Base-by-base conservation (phyloP, 2,329 filamentous ascomycete species). In the Drechslerella dactyloides region DNA sequence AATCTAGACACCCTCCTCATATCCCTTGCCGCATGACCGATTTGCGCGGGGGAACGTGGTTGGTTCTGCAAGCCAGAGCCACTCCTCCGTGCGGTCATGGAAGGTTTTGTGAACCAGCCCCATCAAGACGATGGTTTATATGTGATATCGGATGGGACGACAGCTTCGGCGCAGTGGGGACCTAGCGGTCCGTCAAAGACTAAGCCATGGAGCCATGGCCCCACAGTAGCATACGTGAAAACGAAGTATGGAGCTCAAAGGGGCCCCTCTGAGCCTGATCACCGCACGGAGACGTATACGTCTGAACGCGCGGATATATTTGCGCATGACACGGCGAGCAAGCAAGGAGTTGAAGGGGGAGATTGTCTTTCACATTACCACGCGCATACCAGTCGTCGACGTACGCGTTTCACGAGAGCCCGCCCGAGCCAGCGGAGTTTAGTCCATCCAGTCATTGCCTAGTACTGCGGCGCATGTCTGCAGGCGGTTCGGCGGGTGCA, bases 321-420 rank as follows among this genome's bases (percentile, higher is more conserved):
- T 10, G 15, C n/a, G 19, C 15, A 19, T 48, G 15, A 48, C 44
- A 48, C 6, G 44, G 21, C 11, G 19, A 2, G 11, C 40, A 37
- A 33, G 57, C 51, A 42, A 61, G 27, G 51, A 52, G 33, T 42
- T 27, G n/a, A 27, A n/a, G 51, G 19, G 24, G 23, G 24, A 54
- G 44, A 24, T 21, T 44, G 21, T 56, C n/a, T 51, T 70, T 64
- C 66, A 64, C 54, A 64, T 60, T 64, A 64, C 55, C 59, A 64
- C 66, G 66, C 66, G 66, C 51, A 70, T 54, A 54, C 61, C 40
- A 40, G 23, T 46, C 21, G 54, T 64, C 42, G 50, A 70, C 66
- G n/a, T n/a, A n/a, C n/a, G 66, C 66, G 66, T 70, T 64, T 53
- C 66, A 70, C 59, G 48, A 70, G 48, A 50, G 24, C 11, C 23